Evolutionary conservation across 2,329 filamentous ascomycete species (phyloP).

Genomic region (Fulvia fulva): DNA sequence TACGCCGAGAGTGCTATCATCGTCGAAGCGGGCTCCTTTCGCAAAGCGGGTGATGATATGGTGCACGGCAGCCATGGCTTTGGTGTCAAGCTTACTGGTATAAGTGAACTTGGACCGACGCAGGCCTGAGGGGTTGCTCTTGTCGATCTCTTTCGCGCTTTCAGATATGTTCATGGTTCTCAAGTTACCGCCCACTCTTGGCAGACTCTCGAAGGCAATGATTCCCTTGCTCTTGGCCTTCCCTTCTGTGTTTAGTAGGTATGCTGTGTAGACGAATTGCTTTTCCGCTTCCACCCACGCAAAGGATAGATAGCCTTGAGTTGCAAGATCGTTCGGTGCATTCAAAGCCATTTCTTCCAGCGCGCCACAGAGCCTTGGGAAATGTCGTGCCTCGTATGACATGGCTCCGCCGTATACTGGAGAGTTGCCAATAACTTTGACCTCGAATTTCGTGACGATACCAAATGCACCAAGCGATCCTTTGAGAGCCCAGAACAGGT

Average conservation of each 20-base stretch:
- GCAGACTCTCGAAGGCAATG: slow-evolving; percentile 14
- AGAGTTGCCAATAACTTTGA: slow-evolving; percentile 19
- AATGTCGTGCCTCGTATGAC: slow-evolving; percentile 10
- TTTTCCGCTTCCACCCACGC: slow-evolving; percentile 17
- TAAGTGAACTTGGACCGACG: slow-evolving; percentile 22
- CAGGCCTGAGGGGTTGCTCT: slow-evolving; percentile 11
- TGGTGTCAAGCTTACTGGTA: slow-evolving; percentile 10
- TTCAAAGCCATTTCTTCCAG: slow-evolving; percentile 6
- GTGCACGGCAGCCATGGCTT: slow-evolving; percentile 16
- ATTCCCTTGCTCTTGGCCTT: slow-evolving; percentile 8
- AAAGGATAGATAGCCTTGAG: slow-evolving; percentile 20
- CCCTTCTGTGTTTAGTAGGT: slow-evolving; percentile 21
- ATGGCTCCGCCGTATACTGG: slow-evolving; percentile 27
- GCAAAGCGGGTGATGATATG: slow-evolving; percentile 11
- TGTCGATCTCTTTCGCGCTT: slow-evolving; percentile 16
- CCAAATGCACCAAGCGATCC: slow-evolving; percentile 24
- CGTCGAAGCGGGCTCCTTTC: slow-evolving; percentile 10
- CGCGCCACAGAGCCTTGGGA: slow-evolving; percentile 13
- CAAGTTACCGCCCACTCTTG: slow-evolving; percentile 12
- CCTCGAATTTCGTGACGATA: slow-evolving; percentile 26
- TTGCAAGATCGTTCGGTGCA: slow-evolving; percentile 8
- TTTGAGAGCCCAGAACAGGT: slow-evolving; percentile 29
- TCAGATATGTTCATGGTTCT: slow-evolving; percentile 14
- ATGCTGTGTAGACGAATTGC: slow-evolving; percentile 13
- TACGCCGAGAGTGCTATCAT: slow-evolving; percentile 9